Conservation (phyloP, 768 basidiomycete genomes). For the Tulasnella calospora region DNA sequence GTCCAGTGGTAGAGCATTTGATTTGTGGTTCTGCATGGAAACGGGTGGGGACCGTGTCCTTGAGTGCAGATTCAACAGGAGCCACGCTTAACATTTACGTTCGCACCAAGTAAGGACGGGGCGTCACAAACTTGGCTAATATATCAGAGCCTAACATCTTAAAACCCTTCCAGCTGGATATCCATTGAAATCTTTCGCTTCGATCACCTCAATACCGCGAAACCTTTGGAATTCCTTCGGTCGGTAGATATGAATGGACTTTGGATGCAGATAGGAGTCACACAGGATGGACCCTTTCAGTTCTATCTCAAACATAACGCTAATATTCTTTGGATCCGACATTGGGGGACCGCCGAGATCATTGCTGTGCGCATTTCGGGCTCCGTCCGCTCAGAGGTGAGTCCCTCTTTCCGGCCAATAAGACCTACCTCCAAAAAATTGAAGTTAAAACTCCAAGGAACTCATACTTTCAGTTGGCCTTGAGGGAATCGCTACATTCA, state of each 20-base stretch:
- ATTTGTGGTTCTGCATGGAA: not conserved
- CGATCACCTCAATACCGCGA: not conserved
- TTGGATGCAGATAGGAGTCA: not conserved
- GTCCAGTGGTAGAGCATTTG: not conserved
- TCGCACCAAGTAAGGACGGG: not conserved
- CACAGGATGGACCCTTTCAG: not conserved
- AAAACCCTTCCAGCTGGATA: not conserved
- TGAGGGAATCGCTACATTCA: not conserved
- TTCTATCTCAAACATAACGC: not conserved
- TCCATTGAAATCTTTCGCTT: not conserved
- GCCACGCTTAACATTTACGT: not conserved
- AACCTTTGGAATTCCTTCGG: not conserved
- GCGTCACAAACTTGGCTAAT: not conserved
- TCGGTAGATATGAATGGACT: not conserved
- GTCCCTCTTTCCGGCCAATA: not conserved
- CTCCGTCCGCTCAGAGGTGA: not conserved
- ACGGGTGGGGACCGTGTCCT: not conserved
- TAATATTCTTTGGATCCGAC: not conserved
- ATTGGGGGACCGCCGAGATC: not conserved
- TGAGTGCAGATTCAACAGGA: not conserved
- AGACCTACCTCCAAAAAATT: not conserved
- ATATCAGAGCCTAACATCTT: not conserved
- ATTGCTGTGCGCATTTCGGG: not conserved
- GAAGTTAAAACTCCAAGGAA: not conserved
- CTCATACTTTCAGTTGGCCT: not conserved